Percentiles rank a stretch among this genome's conserved stretches.
Evolutionary conservation across 192 early-diverging fungal genomes (phyloP).

Genomic region (Umbelopsis vinacea): DNA sequence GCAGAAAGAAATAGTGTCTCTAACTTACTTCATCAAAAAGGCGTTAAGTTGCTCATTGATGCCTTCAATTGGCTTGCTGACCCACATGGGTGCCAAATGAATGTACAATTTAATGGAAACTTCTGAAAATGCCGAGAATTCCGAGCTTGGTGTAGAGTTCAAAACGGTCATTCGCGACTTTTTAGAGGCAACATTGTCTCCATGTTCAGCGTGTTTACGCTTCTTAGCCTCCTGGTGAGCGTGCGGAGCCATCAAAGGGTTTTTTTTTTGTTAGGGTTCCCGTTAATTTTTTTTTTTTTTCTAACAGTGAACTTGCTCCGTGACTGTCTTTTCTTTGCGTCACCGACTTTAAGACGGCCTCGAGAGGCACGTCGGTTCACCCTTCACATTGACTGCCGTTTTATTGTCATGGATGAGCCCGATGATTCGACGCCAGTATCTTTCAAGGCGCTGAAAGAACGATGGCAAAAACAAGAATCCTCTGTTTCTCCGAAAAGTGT

Average conservation of each 20-base stretch:
- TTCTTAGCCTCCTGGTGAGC: constrained; percentile 15
- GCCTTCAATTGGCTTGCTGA: constrained; percentile 58
- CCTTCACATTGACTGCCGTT: not conserved
- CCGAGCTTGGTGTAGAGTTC: not conserved
- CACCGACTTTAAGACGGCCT: not conserved
- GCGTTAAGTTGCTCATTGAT: constrained; percentile 66
- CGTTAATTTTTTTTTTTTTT: not conserved
- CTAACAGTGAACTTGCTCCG: not conserved
- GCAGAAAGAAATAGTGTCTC: not conserved
- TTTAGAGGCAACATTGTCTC: not conserved
- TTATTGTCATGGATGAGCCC: constrained; percentile 4
- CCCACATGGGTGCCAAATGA: constrained; percentile 70
- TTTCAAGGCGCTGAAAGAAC: constrained; percentile 38
- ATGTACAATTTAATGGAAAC: constrained; percentile 51
- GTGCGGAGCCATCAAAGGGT: constrained; percentile 21
- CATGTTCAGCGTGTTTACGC: constrained; percentile 19
- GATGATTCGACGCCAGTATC: constrained; percentile 11
- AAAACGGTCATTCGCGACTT: constrained; percentile 14
- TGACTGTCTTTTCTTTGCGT: constrained; percentile 16
- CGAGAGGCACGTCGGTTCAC: not conserved
- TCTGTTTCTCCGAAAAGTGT: not conserved
- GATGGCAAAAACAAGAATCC: constrained; percentile 39
- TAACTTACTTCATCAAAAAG: constrained; percentile 69
- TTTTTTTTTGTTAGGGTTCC: not conserved
- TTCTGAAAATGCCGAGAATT: constrained; percentile 38